These are phyloP conservation scores for Camellia japonica DNA, from an alignment of 148 eudicot genomes.

Conservation along the genomic window DNA sequence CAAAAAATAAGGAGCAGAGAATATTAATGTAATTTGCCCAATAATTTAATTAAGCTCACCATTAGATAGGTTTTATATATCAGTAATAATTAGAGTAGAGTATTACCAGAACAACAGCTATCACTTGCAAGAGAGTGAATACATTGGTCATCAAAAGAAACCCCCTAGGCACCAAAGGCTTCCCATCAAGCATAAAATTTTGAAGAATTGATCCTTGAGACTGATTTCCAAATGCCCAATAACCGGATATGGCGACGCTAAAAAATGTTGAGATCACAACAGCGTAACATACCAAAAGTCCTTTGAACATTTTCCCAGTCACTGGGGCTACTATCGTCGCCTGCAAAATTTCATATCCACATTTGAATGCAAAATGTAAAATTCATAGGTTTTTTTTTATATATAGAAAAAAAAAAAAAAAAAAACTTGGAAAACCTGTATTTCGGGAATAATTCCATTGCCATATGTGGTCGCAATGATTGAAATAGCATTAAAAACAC, in stretches of 20 bases:
- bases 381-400: no score
- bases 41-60: no score
- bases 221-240: constrained; percentile 80
- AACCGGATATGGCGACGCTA: constrained; percentile 68
- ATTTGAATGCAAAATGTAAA: not conserved
- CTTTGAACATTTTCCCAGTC: constrained; percentile 86
- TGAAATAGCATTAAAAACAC: constrained; percentile 56
- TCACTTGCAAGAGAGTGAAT: constrained; percentile 57
- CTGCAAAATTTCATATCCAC: constrained; percentile 20
- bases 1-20: no score
- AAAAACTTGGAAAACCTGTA: constrained; percentile 41
- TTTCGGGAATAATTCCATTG: constrained; percentile 76
- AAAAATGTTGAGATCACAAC: constrained; percentile 56
- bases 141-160: constrained; percentile 52
- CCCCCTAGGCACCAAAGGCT: constrained; percentile 57
- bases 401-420: no score
- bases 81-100: not conserved
- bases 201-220: constrained; percentile 42
- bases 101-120: constrained; percentile 56
- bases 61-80: not conserved
- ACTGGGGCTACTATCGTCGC: constrained; percentile 75
- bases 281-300: constrained; percentile 54
- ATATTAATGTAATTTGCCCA: no score
- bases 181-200: constrained; percentile 45
- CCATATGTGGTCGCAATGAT: constrained; percentile 70